Base-by-base conservation (phyloP, 2,329 filamentous ascomycete genomes). In the Chaetoscypha palmicola region DNA sequence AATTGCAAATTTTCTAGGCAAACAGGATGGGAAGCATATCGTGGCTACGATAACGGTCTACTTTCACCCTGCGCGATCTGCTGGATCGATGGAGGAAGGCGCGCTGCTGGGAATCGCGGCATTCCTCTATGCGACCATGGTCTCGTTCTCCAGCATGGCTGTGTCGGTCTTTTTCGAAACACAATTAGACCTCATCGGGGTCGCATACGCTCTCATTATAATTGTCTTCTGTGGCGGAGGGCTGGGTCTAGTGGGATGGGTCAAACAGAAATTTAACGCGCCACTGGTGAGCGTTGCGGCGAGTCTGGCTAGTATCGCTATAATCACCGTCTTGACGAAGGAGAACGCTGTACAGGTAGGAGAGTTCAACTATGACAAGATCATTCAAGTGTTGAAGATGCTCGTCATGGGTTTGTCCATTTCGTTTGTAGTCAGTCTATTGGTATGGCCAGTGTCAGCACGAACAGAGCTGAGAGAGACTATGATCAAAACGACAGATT, bases 11-110 rank as follows among this genome's bases (percentile, higher is more conserved):
- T 77, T 89, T 45, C 70, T 96, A 12, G 91, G 91, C 74, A 50
- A 82, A 51, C 84, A 89, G 59, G 90, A 95, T 65, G 88, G 88
- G 39, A 96, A 96, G 61, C 91, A 96, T 65, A 82, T 95, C 59
- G 88, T 95, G 40, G 89, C 89, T 23, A 96, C 91, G 2, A 79
- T 96, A 46, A 94, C 88, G 1, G 90, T 96, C 9, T 97, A 95
- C 60, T 97, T 96, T 58, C 89, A 96, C 62, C 89, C 91, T 3
- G 86, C 88, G 4, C 75, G 91, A 46, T 87, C 87, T 14, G 77
- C 82, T 20, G 91, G 91, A 1, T 92, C 86, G 53, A 95, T 96
- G 88, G 76, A 87, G 46, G 86, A 95, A 64, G 90, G 89, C 2
- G 76, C 83, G 9, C 66, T 90, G 24, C 79, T 92, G 46, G 86